Percentiles rank a stretch among this genome's conserved stretches.
phyloP scores from a whole-genome alignment of 495 filamentous ascomycete genomes.

The Penicillium roqueforti region DNA sequence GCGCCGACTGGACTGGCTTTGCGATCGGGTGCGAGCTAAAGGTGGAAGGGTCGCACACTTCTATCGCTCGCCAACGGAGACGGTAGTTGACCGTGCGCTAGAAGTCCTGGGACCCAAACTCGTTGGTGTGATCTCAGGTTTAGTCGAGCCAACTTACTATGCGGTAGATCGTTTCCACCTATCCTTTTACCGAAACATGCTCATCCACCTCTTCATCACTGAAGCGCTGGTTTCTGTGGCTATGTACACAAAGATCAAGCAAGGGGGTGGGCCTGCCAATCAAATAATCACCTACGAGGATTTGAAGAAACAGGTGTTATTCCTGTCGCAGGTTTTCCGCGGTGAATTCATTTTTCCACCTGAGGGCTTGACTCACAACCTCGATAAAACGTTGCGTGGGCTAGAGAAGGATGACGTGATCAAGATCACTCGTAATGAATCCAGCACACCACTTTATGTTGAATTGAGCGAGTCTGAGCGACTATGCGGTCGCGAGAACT shows the following conservation, averaged over 20 bases:
- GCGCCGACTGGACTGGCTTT: conserved; percentile 86
- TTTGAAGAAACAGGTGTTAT: conserved; percentile 71
- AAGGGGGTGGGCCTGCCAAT: conserved; percentile 73
- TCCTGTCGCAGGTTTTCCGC: conserved; percentile 89
- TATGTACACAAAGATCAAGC: conserved; percentile 86
- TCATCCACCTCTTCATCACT: conserved; percentile 93
- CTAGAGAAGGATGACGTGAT: conserved; percentile 83
- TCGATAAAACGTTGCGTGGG: conserved; percentile 69
- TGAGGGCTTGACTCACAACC: conserved; percentile 71
- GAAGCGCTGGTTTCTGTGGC: conserved; percentile 84
- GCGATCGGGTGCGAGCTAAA: conserved; percentile 73
- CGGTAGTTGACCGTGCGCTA: conserved; percentile 83
- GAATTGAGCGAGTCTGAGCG: conserved; percentile 75
- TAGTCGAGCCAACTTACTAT: conserved; percentile 85
- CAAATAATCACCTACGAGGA: conserved; percentile 73
- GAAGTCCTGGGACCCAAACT: conserved; percentile 87
- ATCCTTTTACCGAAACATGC: conserved; percentile 98
- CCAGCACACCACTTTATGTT: conserved; percentile 55
- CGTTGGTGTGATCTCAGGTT: conserved; percentile 69
- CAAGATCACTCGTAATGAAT: conserved; percentile 54
- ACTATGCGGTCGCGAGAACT: conserved; percentile 79
- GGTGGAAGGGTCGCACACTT: conserved; percentile 92
- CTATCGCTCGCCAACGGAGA: conserved; percentile 66
- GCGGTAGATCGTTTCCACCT: conserved; percentile 95
- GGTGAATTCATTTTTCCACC: conserved; percentile 96